phyloP scores from a whole-genome alignment of 257 asterid species.

The Datura wrightii region DNA sequence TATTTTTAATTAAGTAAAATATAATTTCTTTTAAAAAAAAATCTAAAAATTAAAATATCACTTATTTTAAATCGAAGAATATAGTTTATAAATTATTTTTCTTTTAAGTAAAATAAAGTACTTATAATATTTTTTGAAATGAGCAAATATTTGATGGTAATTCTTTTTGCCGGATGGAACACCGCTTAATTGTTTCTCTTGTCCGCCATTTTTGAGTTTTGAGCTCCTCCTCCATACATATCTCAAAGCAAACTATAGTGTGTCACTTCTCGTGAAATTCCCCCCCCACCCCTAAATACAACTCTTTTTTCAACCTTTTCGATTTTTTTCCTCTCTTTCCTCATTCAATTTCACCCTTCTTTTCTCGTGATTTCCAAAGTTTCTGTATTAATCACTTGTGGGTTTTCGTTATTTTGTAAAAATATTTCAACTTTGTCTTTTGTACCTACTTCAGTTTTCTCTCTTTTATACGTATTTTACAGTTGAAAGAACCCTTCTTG shows the following conservation, averaged over 20 bases:
- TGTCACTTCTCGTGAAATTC: slow-evolving; percentile 38
- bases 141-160: too few relatives aligned
- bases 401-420: slow-evolving; percentile 34
- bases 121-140: too few relatives aligned
- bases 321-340: slow-evolving; percentile 32
- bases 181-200: background rate
- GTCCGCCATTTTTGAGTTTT: background rate
- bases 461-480: background rate
- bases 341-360: slow-evolving; percentile 39
- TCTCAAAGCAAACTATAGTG: background rate
- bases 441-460: background rate
- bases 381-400: background rate
- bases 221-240: background rate
- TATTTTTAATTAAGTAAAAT: too few relatives aligned
- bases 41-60: too few relatives aligned
- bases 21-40: too few relatives aligned
- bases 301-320: background rate
- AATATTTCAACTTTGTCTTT: background rate
- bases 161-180: background rate
- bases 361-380: slow-evolving; percentile 38
- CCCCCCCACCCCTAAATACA: background rate
- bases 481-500: background rate
- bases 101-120: too few relatives aligned
- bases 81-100: too few relatives aligned
- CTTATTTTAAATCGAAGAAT: too few relatives aligned